phyloP scores from a whole-genome alignment of 306 rosid species.

The Cucurbita maxima region DNA sequence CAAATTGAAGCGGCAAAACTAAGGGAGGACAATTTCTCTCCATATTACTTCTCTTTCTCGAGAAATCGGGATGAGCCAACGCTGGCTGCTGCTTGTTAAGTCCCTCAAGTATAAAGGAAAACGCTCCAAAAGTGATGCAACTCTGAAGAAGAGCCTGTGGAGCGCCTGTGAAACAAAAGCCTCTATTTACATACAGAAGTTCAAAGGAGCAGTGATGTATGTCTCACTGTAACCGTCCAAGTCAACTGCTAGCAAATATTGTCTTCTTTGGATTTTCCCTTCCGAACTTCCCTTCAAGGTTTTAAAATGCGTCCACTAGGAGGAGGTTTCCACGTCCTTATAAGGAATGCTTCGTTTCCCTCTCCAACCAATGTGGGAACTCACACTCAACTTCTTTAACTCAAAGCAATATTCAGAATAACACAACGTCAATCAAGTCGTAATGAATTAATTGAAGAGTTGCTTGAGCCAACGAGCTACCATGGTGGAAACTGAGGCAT shows the following conservation, averaged over 20 bases:
- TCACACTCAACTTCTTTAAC: background rate
- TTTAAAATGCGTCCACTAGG: too few species aligned
- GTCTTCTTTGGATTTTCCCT: too few species aligned
- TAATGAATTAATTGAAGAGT: background rate
- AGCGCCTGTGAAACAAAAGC: constrained; percentile 44
- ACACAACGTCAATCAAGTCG: background rate
- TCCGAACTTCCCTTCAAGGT: too few species aligned
- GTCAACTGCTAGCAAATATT: too few species aligned
- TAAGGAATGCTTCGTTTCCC: too few species aligned
- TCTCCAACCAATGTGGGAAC: too few species aligned
- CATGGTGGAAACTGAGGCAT: background rate
- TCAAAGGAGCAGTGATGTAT: background rate
- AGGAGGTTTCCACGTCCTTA: too few species aligned
- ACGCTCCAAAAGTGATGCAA: constrained; percentile 89
- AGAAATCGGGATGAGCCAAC: constrained; percentile 56
- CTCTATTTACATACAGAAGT: background rate
- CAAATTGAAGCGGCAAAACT: constrained; percentile 58
- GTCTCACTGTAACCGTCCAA: background rate
- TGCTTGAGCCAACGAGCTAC: background rate
- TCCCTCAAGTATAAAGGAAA: constrained; percentile 75
- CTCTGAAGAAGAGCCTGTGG: constrained; percentile 93
- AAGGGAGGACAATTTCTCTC: constrained; percentile 15
- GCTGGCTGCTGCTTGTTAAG: constrained; percentile 92
- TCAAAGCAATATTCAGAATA: background rate
- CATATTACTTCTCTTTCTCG: constrained; percentile 20